Conservation (phyloP, 2,329 filamentous ascomycete species). For the Pseudogymnoascus sp. region DNA sequence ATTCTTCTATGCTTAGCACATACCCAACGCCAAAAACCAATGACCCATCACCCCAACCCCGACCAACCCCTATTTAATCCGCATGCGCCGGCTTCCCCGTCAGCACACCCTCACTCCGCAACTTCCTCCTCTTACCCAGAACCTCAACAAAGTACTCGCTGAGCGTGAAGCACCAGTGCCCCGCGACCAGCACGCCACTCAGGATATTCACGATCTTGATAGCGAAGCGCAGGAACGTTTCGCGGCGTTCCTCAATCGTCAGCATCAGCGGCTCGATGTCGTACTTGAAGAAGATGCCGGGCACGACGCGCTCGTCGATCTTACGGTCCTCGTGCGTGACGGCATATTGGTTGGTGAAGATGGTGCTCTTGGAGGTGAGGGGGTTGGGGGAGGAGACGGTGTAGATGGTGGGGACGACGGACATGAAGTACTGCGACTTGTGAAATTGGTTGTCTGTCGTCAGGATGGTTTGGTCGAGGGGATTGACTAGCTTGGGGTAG, state of each 20-base stretch:
- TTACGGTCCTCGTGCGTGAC: slow-evolving; percentile 78
- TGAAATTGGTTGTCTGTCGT: slow-evolving; percentile 70
- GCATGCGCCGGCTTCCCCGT: slow-evolving; percentile 25
- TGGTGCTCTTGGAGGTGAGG: slow-evolving; percentile 40
- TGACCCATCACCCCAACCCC: slow-evolving; percentile 1
- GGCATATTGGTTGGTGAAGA: slow-evolving; percentile 96
- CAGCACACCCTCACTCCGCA: slow-evolving; percentile 29
- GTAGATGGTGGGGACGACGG: slow-evolving; percentile 90
- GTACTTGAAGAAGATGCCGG: slow-evolving; percentile 96
- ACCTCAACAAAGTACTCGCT: slow-evolving; percentile 63
- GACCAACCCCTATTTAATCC: slow-evolving; percentile 19
- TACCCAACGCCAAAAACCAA: slow-evolving; percentile 3
- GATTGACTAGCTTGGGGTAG: slow-evolving; percentile 88
- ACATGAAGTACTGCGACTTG: slow-evolving; percentile 97
- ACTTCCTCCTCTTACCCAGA: slow-evolving; percentile 32
- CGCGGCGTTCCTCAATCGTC: slow-evolving; percentile 73
- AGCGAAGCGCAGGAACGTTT: slow-evolving; percentile 63
- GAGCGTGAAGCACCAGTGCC: slow-evolving; percentile 86
- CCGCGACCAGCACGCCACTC: slow-evolving; percentile 82
- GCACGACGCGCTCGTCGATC: slow-evolving; percentile 63
- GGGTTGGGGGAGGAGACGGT: slow-evolving; percentile 44
- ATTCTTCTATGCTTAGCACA: slow-evolving; percentile 5
- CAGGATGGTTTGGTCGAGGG: slow-evolving; percentile 84
- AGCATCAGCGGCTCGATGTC: slow-evolving; percentile 94
- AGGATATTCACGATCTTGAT: slow-evolving; percentile 86